phyloP scores from a whole-genome alignment of 768 basidiomycete genomes.

The Termitomyces sp. region DNA sequence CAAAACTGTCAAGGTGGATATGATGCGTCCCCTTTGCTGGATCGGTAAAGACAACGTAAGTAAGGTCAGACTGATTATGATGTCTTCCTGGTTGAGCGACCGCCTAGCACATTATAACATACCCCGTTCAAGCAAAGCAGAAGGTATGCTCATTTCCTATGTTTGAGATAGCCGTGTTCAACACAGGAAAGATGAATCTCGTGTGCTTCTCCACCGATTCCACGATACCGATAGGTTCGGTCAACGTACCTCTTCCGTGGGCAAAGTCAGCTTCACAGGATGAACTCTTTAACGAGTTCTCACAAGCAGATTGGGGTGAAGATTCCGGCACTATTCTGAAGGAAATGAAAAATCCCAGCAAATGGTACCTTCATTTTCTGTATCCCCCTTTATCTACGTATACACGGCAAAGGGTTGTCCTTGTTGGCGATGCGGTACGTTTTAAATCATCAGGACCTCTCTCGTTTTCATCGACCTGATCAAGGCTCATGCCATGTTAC shows the following conservation, averaged over 20 bases:
- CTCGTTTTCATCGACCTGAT: background rate
- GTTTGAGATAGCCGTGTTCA: background rate
- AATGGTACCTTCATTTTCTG: conserved; percentile 48
- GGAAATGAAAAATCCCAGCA: conserved; percentile 38
- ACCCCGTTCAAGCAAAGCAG: conserved; percentile 38
- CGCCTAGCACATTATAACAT: conserved; percentile 46
- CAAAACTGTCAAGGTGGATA: conserved; percentile 29
- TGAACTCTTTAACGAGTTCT: conserved; percentile 40
- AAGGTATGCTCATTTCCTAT: conserved; percentile 24
- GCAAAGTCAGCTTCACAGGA: conserved; percentile 32
- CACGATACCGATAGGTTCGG: conserved; percentile 20
- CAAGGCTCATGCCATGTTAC: conserved; percentile 54
- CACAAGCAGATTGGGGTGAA: conserved; percentile 35
- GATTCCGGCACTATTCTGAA: conserved; percentile 36
- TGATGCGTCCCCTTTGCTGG: conserved; percentile 36
- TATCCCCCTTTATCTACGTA: conserved; percentile 39
- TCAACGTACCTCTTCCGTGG: conserved; percentile 32
- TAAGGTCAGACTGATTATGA: background rate
- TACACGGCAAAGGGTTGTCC: conserved; percentile 37
- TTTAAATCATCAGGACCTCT: conserved; percentile 9
- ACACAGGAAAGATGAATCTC: conserved; percentile 34
- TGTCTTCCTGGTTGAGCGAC: background rate
- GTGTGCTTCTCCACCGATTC: conserved; percentile 36
- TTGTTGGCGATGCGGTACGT: conserved; percentile 51
- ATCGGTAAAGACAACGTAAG: conserved; percentile 42